Base-by-base conservation (phyloP, 257 asterid species). In the Salvia rosmarinus region DNA sequence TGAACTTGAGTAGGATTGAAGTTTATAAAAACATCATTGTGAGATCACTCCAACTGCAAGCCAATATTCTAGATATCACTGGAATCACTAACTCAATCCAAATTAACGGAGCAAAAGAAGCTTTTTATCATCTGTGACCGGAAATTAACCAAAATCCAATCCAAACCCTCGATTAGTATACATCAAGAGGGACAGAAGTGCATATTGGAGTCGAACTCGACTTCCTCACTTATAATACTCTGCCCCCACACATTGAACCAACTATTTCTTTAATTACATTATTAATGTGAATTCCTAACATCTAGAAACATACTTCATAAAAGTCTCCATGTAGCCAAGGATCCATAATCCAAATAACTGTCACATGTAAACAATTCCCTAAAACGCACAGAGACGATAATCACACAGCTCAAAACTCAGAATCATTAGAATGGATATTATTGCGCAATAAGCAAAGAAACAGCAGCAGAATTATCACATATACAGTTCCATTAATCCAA, bases 401-500 rank as follows among this genome's bases (percentile, higher is more conserved):
- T 64, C 69, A 16, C 14, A 39, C 8, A 6, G 6, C 49, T 32
- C 58, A 5, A 51, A 5, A 75, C 4, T 6, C 49, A 52, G 64
- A 70, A 76, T 43, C 68, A 62, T 42, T 4, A 32, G 11, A 17
- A 49, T 16, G 25, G 19, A 44, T 10, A 42, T 14, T 3, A 32
- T 3, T 9, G 20, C 16, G 34, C 9, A 21, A 10, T 52, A 32
- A 16, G n/a, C 14, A 23, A 12, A 57, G n/a, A 21, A 46, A 70
- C 35, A 71, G 42, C 49, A 35, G 46, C 73, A 64, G 35, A 70
- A 44, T 20, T 59, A 56, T 2, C 46, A 30, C 35, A 51, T 40
- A 35, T 37, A 17, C 73, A 59, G 25, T 44, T 51, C 30, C 62
- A 72, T 34, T 7, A 32, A 71, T 34, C 71, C 13, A 14, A 32